Conservation (phyloP, 78 protist genomes). For the Chrysochromulina parva region DNA sequence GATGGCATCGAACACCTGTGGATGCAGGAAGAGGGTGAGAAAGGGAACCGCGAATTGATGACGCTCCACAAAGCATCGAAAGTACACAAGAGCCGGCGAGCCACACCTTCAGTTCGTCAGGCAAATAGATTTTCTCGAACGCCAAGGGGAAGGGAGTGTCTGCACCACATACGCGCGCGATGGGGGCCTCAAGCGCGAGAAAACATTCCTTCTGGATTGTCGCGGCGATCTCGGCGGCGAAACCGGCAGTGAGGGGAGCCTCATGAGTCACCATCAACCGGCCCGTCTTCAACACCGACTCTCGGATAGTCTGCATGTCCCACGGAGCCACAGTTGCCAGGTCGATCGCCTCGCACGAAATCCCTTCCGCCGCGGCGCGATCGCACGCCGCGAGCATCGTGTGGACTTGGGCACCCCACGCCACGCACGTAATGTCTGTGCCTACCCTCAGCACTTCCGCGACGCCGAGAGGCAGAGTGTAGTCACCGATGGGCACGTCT, state of each 20-base stretch:
- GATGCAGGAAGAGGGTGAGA: too few species aligned
- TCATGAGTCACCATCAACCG: constrained; percentile 81
- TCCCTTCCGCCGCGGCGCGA: neutral
- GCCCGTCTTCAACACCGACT: constrained; percentile 82
- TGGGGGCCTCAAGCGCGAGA: constrained; percentile 91
- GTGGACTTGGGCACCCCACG: constrained; percentile 40
- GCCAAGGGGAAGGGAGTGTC: constrained; percentile 96
- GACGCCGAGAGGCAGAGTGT: constrained; percentile 76
- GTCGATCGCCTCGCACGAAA: constrained; percentile 15
- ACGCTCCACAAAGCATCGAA: too few species aligned
- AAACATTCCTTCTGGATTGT: constrained; percentile 83
- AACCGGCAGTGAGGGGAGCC: constrained; percentile 92
- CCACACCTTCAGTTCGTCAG: constrained; percentile 77
- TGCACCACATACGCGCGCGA: constrained; percentile 88
- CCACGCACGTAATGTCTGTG: constrained; percentile 27
- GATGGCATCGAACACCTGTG: too few species aligned
- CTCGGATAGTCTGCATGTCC: constrained; percentile 18
- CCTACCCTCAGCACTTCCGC: constrained; percentile 69
- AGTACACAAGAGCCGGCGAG: too few species aligned
- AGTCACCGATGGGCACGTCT: constrained; percentile 84
- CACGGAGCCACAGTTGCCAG: neutral
- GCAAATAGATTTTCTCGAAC: constrained; percentile 75
- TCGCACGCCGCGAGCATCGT: neutral
- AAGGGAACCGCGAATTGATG: too few species aligned
- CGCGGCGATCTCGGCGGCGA: constrained; percentile 90